These are phyloP conservation scores for Isabelozyma gotoi DNA, from an alignment of 805 yeast species.

Conservation along the genomic window DNA sequence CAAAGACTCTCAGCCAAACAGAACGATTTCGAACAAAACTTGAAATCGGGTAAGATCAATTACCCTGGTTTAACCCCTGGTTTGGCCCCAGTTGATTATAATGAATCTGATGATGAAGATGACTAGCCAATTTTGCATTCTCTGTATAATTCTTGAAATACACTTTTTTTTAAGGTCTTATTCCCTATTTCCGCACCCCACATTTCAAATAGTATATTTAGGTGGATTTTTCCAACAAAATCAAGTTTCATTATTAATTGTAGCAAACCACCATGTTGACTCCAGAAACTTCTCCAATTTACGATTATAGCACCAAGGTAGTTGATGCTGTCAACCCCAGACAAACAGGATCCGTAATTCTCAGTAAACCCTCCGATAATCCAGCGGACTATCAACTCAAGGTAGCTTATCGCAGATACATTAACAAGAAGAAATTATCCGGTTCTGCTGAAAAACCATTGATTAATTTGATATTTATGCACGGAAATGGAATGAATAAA, in stretches of 20 bases:
- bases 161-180: too few species aligned
- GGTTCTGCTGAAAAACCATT: neutral
- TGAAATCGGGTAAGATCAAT: conserved; percentile 43
- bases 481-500: conserved; percentile 14
- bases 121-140: neutral
- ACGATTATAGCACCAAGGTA: conserved; percentile 1
- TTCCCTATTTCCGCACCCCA: too few species aligned
- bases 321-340: conserved; percentile 2
- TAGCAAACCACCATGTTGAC: conserved; percentile 1
- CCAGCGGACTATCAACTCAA: conserved; percentile 2
- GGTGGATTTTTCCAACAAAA: too few species aligned
- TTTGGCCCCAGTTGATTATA: conserved; percentile 76
- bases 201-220: too few species aligned
- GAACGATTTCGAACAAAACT: conserved; percentile 34
- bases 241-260: too few species aligned
- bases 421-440: neutral
- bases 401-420: conserved; percentile 5
- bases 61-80: conserved; percentile 80
- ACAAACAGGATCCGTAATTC: conserved; percentile 3
- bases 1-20: conserved; percentile 22
- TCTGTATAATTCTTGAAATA: neutral
- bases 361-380: conserved; percentile 1
- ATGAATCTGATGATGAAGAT: conserved; percentile 35
- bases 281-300: conserved; percentile 2
- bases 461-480: conserved; percentile 9